Evolutionary conservation across 1,284 basidiomycete genomes (phyloP), one percentile per base, ranked within the genome.

Genomic region (Pyrrhoderma noxium): DNA sequence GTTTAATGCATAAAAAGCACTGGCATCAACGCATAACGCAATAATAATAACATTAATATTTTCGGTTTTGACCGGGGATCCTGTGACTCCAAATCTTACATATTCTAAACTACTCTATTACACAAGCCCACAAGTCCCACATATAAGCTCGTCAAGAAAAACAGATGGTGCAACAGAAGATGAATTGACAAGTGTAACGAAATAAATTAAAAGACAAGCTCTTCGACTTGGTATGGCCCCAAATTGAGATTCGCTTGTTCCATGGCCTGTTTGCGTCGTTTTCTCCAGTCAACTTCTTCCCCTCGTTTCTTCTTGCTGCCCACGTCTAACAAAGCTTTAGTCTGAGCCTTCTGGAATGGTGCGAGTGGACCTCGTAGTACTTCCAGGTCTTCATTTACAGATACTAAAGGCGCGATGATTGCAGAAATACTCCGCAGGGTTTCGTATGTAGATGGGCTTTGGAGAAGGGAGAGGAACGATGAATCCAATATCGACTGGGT

Each of bases 181-280:
- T 5, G 27, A 31, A 31, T 11, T 5, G 5, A 31, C 5, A 31
- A 5, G 27, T 5, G 11, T 5, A 31, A 31, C 27, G 27, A 31
- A 5, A 31, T 11, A 22, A 47, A 23, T 59, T 65, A 85, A 54
- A 86, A 61, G 40, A 76, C 68, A 54, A 88, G 68, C 59, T 86
- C 82, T 59, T 89, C 85, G 55, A 88, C 60, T 62, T 78, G 79
- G 64, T 89, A 88, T 56, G 80, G 59, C 23, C 83, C 82, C 50
- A 87, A 68, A 35, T 70, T 70, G 56, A 80, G 67, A 37, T 67
- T 70, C 23, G 71, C 71, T 57, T 74, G 75, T 56, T 80, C 77
- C 46, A 72, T 72, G 11, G 68, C 69, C 52, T 70, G 65, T 61
- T 75, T 82, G 60, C 68, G 72, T 58, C 76, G 71, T 62, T 74